Evolutionary conservation across 1,284 basidiomycete species (phyloP), one percentile per base, ranked within the genome.

Genomic region (Trametes versicolor): DNA sequence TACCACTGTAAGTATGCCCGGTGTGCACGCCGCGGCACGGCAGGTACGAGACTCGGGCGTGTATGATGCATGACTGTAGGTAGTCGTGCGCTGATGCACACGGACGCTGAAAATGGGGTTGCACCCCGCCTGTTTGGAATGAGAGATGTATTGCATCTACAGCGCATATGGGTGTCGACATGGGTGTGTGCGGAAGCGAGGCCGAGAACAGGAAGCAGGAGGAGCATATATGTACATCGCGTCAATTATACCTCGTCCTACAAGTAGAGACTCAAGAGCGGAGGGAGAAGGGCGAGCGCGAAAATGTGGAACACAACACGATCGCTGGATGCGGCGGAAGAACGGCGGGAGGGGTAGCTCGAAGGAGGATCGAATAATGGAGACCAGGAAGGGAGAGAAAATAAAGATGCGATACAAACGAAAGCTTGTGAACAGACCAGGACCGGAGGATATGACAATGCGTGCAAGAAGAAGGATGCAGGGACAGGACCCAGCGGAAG

Each of bases 341-440:
- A 51, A 17, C 12, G 53, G n/a, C 6, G n/a, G 48, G 48, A 56
- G 55, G n/a, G 21, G 49, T 9, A 21, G 25, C 10, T 27, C 43
- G 47, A 43, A 48, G 53, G n/a, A 36, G 23, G 25, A 23, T 19
- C 1, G n/a, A 48, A 55, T 47, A 32, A 29, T 34, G 36, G 41
- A 51, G 4, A 39, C 49, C 41, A 17, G 41, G 41, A 43, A 63
- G 47, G 48, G 25, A 58, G 60, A 67, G 41, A 52, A 36, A 70
- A 68, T 68, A 70, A 70, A 70, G n/a, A 68, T 68, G 66, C 62
- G 51, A 60, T 65, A 65, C 66, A 63, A 59, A 65, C 62, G 63
- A 70, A 66, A 60, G 55, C 59, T 39, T 41, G 54, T 12, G 37
- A 12, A 53, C 52, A 53, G 52, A 53, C 36, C 17, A 27, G 19